A percentile compares a stretch with the other conserved stretches of the same genome.
phyloP scores from a whole-genome alignment of 108 stramenopile genomes.

The Stephanodiscus triporus region DNA sequence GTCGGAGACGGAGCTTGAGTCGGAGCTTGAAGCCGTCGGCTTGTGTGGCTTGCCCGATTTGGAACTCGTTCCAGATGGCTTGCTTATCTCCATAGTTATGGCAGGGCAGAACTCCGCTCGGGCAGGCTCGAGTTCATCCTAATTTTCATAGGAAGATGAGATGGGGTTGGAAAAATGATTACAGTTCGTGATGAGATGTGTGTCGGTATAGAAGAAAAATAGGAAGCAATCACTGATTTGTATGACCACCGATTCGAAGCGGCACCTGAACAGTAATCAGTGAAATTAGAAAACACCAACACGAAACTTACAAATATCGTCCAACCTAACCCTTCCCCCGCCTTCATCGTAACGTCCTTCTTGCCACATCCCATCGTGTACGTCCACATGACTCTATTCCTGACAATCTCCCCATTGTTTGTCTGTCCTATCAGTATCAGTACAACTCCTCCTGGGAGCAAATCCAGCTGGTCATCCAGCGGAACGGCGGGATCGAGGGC shows the following conservation, averaged over 20 bases:
- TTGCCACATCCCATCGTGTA: constrained; percentile 45
- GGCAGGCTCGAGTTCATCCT: constrained; percentile 33
- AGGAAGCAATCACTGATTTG: too few species aligned
- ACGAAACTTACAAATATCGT: constrained; percentile 31
- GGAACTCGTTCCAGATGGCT: not conserved
- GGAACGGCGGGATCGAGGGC: constrained; percentile 35
- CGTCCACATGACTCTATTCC: constrained; percentile 48
- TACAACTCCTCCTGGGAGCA: constrained; percentile 39
- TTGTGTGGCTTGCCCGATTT: constrained; percentile 9
- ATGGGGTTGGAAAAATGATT: not conserved
- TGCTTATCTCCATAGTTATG: not conserved
- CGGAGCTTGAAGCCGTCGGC: not conserved
- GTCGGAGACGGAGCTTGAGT: too few species aligned
- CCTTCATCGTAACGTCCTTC: constrained; percentile 26
- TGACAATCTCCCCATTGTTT: constrained; percentile 35
- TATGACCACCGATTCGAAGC: too few species aligned
- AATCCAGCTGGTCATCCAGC: constrained; percentile 41
- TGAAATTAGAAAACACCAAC: not conserved
- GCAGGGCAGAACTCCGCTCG: constrained; percentile 44
- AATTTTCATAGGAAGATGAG: not conserved
- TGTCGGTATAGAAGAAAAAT: not conserved
- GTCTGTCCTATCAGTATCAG: constrained; percentile 32
- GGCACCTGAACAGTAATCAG: not conserved
- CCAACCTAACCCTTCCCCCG: constrained; percentile 49
- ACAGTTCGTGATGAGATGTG: not conserved